phyloP scores from a whole-genome alignment of 2,329 filamentous ascomycete genomes.

The Phaeosphaeriaceae sp. region DNA sequence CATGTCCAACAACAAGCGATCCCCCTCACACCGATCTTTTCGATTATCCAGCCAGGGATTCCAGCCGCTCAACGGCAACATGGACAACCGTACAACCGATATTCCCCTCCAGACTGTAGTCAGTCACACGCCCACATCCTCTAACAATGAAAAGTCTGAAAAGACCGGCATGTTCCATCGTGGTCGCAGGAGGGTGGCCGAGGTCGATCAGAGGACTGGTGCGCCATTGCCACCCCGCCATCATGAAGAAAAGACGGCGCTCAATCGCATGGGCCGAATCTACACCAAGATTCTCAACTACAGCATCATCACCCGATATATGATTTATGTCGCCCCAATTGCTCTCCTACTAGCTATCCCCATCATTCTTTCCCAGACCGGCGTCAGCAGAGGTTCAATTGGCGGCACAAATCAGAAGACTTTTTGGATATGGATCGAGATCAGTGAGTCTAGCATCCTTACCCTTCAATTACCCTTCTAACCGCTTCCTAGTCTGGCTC shows the following conservation, averaged over 20 bases:
- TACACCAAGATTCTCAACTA: conserved; percentile 68
- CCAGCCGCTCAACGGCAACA: conserved; percentile 46
- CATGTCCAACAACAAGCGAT: conserved; percentile 28
- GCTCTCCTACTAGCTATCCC: conserved; percentile 65
- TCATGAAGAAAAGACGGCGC: conserved; percentile 57
- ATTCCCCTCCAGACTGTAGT: conserved; percentile 66
- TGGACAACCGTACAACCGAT: conserved; percentile 60
- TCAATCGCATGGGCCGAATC: conserved; percentile 65
- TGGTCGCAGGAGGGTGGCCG: conserved; percentile 37
- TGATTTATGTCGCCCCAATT: conserved; percentile 67
- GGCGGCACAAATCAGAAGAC: conserved; percentile 63
- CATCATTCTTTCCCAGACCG: conserved; percentile 66
- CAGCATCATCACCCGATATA: conserved; percentile 67
- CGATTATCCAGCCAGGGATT: conserved; percentile 46
- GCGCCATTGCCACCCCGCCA: conserved; percentile 37
- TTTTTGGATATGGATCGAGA: conserved; percentile 71
- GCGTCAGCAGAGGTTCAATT: conserved; percentile 50
- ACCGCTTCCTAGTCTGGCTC: conserved; percentile 58
- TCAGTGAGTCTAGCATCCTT: conserved; percentile 47
- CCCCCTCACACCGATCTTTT: conserved; percentile 43
- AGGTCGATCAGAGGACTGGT: conserved; percentile 38
- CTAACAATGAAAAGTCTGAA: conserved; percentile 44
- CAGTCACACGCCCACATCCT: conserved; percentile 48
- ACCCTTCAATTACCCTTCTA: conserved; percentile 1
- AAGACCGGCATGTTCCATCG: conserved; percentile 49